A percentile compares a stretch with the other conserved stretches of the same genome.
phyloP scores from a whole-genome alignment of 768 basidiomycete species.

The Lactifluus pinguis region DNA sequence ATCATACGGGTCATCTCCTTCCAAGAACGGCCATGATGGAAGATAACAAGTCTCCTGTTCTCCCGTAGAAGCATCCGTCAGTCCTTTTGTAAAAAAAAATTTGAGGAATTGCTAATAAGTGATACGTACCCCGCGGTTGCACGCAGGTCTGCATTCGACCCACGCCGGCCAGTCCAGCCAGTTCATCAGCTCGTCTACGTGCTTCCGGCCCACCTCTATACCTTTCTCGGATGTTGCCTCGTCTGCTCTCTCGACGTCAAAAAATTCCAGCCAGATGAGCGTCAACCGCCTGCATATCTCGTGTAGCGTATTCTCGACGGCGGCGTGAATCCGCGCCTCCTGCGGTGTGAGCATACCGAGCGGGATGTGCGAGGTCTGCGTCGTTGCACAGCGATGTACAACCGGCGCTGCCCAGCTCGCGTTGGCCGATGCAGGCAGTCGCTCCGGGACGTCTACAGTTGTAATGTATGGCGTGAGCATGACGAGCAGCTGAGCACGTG shows the following conservation, averaged over 20 bases:
- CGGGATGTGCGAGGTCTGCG: constrained; percentile 13
- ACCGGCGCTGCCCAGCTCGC: constrained; percentile 13
- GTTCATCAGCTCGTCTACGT: constrained; percentile 14
- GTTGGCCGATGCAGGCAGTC: neutral
- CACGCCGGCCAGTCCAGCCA: constrained; percentile 22
- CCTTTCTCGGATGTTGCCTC: neutral
- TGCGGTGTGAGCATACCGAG: constrained; percentile 12
- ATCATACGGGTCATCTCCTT: constrained; percentile 4
- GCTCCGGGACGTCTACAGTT: constrained; percentile 7
- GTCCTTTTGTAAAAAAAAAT: no score
- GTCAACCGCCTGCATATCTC: constrained; percentile 19
- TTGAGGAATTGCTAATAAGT: no score
- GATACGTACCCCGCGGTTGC: constrained; percentile 14
- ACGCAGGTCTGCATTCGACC: constrained; percentile 15
- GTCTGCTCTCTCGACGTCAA: constrained; percentile 16
- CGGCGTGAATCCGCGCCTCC: constrained; percentile 9
- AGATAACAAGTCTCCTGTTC: constrained; percentile 15
- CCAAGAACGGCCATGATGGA: constrained; percentile 18
- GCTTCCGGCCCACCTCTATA: neutral
- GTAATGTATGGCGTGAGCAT: constrained; percentile 26
- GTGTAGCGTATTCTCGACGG: constrained; percentile 13
- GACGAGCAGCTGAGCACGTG: constrained; percentile 10
- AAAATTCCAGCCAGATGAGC: constrained; percentile 15
- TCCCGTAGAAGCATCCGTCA: neutral
- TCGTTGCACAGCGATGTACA: constrained; percentile 14